Percentiles rank a stretch among this genome's conserved stretches.
Evolutionary conservation across 441 rosid species (phyloP).

Genomic region (Manihot esculenta): DNA sequence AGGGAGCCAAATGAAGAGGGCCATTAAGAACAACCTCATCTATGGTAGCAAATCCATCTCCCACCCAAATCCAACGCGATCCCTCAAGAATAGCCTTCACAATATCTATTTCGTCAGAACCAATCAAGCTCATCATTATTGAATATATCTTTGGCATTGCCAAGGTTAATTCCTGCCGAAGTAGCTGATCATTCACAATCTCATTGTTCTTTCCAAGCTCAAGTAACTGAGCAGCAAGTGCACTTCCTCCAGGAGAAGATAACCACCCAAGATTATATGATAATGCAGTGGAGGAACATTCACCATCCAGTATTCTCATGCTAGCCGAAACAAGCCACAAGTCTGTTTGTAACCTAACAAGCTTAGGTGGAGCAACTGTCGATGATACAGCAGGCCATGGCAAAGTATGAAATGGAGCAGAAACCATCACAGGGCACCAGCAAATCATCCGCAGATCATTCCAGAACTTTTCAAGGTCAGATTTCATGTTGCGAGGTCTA

Average conservation of each 20-base stretch:
- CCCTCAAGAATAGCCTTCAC: constrained; percentile 99
- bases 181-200: constrained; percentile 68
- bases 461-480: constrained; percentile 91
- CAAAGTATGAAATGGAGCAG: constrained; percentile 76
- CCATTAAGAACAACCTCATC: constrained; percentile 99
- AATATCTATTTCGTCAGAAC: constrained; percentile 98
- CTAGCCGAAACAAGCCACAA: constrained; percentile 98
- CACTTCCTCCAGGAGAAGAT: constrained; percentile 92
- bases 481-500: constrained; percentile 73
- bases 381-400: constrained; percentile 96
- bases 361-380: constrained; percentile 94
- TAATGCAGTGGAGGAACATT: constrained; percentile 93
- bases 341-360: constrained; percentile 81
- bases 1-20: constrained; percentile 95
- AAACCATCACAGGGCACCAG: constrained; percentile 97
- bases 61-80: constrained; percentile 99
- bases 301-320: constrained; percentile 96
- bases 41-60: constrained; percentile 95
- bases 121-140: constrained; percentile 63
- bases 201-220: constrained; percentile 99
- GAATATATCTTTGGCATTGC: constrained; percentile 94
- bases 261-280: constrained; percentile 95
- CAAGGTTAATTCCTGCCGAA: constrained; percentile 88
- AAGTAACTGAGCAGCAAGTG: constrained; percentile 96
- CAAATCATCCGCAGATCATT: constrained; percentile 80